A percentile compares a stretch with the other conserved stretches of the same genome.
These are phyloP conservation scores for Stachybotrys echinatus DNA, from an alignment of 2,329 filamentous ascomycete genomes.

Conservation along the genomic window DNA sequence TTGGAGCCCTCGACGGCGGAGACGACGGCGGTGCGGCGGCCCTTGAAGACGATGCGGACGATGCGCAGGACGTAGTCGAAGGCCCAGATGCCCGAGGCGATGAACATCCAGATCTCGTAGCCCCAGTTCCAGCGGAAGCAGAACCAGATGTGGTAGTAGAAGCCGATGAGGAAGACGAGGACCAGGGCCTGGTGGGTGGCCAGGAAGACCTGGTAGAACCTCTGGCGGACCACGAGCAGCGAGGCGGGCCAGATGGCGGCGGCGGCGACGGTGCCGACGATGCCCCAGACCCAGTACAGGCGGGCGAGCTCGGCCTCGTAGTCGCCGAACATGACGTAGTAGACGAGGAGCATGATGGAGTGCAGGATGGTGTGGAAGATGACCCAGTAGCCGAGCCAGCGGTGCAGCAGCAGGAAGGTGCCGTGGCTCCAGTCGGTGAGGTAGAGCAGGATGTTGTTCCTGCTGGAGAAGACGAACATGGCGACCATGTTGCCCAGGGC, in stretches of 20 bases:
- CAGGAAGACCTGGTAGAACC: slow-evolving; percentile 28
- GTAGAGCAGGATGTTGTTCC: slow-evolving; percentile 29
- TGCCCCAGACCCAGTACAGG: slow-evolving; percentile 28
- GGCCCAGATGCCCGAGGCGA: slow-evolving; percentile 24
- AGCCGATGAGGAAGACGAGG: slow-evolving; percentile 24
- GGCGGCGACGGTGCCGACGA: slow-evolving; percentile 21
- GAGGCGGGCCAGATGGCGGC: slow-evolving; percentile 18
- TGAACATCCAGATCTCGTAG: slow-evolving; percentile 29
- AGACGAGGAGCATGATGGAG: slow-evolving; percentile 22
- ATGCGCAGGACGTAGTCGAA: slow-evolving; percentile 21
- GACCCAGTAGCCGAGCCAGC: slow-evolving; percentile 54
- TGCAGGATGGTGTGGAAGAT: slow-evolving; percentile 70
- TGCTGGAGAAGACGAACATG: slow-evolving; percentile 24
- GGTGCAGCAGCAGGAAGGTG: slow-evolving; percentile 30
- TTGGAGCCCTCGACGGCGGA: slow-evolving; percentile 15
- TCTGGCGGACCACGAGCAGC: slow-evolving; percentile 19
- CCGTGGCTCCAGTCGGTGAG: slow-evolving; percentile 29
- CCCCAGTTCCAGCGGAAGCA: slow-evolving; percentile 27
- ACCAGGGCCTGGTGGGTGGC: slow-evolving; percentile 23
- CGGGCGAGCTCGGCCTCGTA: slow-evolving; percentile 16
- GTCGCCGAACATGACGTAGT: slow-evolving; percentile 17
- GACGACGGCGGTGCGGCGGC: slow-evolving; percentile 15
- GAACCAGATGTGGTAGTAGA: slow-evolving; percentile 31
- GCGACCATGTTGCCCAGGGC: slow-evolving; percentile 26
- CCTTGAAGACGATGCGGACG: slow-evolving; percentile 14